phyloP scores from a whole-genome alignment of 768 basidiomycete genomes.

The Mycena vitilis region DNA sequence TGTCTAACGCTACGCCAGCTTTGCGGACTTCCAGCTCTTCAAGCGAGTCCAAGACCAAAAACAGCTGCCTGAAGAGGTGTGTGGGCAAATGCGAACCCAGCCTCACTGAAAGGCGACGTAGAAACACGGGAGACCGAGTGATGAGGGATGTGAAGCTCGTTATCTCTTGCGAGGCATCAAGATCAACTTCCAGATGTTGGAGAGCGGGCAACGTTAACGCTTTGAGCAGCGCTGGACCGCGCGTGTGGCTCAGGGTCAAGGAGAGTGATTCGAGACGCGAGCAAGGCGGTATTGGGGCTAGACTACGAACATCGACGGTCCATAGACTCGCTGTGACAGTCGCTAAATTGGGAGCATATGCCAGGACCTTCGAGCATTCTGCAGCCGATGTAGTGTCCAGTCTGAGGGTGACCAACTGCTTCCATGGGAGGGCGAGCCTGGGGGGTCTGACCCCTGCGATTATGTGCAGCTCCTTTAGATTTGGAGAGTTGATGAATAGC shows the following conservation, averaged over 20 bases:
- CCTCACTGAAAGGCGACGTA: slow-evolving; percentile 16
- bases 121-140: slow-evolving; percentile 15
- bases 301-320: neutral
- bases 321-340: slow-evolving; percentile 8
- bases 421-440: slow-evolving; percentile 1
- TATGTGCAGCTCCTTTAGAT: slow-evolving; percentile 16
- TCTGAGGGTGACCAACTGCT: slow-evolving; percentile 8
- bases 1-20: neutral
- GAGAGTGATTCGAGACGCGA: slow-evolving; percentile 15
- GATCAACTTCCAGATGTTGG: slow-evolving; percentile 10
- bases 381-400: slow-evolving; percentile 4
- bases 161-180: neutral
- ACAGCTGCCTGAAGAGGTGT: slow-evolving; percentile 3
- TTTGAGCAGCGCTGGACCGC: slow-evolving; percentile 20
- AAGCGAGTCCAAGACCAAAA: slow-evolving; percentile 10
- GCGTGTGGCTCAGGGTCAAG: slow-evolving; percentile 8
- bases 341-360: neutral
- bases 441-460: neutral
- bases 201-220: slow-evolving; percentile 18
- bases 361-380: neutral
- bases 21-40: slow-evolving; percentile 22
- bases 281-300: neutral
- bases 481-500: slow-evolving; percentile 1
- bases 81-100: neutral
- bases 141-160: neutral